Evolutionary conservation across 352 stramenopile species (phyloP), one percentile per base, ranked within the genome.

Genomic region (Globisporangium recalcitrans): DNA sequence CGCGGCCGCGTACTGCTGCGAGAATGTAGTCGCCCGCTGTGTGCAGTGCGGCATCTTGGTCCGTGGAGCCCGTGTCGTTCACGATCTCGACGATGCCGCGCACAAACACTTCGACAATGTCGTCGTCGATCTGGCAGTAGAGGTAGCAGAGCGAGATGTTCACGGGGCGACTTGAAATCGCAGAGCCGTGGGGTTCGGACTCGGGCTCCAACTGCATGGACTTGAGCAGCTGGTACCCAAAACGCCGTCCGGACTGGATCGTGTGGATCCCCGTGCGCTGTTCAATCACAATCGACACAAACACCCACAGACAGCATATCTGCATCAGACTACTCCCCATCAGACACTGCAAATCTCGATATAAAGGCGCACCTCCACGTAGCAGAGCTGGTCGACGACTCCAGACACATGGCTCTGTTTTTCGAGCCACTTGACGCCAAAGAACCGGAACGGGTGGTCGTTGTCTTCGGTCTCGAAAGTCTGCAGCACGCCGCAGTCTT

Each of bases 141-240:
- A 89, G 29, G 63, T 87, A 89, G 53, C 80, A 89, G 19, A 85
- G 65, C 22, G 80, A 89, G 56, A 87, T 71, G 51, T 79, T 75
- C 54, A 83, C 64, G 40, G 68, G 70, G 4, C 65, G 58, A 27
- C 64, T 46, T 46, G 38, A n/a, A n/a, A n/a, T 46, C 6, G 7
- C 4, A 44, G n/a, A n/a, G n/a, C 5, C n/a, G 7, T 16, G 1
- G n/a, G 38, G 11, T 16, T 2, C n/a, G 16, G 19, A 46, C 38
- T 46, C 16, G 16, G 38, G 16, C 38, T 70, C 73, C 14, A 72
- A 71, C 49, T 80, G 75, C n/a, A 86, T 72, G 1, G 75, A 80
- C 70, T 89, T 89, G 52, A 89, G 62, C 31, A 89, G 61, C 34
- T 89, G 80, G 58, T 77, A 89, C 0, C 80, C 80, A 31, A 85